Base-by-base conservation (phyloP, 2,329 filamentous ascomycete species). In the Xylaria polymorpha region DNA sequence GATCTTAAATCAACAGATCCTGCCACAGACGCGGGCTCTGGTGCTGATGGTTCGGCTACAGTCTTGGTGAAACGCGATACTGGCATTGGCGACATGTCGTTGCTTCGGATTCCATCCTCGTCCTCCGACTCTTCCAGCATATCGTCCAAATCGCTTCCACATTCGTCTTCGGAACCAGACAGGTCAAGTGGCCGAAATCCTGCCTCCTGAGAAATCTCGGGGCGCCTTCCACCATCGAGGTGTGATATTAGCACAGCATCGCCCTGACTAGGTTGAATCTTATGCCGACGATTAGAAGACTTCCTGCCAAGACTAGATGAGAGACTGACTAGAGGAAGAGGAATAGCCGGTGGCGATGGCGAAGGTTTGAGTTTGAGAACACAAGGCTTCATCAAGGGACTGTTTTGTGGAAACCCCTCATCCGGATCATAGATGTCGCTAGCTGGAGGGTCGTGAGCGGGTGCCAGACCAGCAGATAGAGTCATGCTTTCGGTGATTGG, bases 161-260 rank as follows among this genome's bases (percentile, higher is more conserved):
- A 82, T 70, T 83, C 81, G 55, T 83, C 81, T 15, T 82, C 82
- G 63, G 82, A 80, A 64, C 80, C 77, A 65, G 82, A 83, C 1
- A 80, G 81, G 25, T 85, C 83, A 57, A 92, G 81, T 25, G 87
- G 84, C 72, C 84, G 78, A 70, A 82, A 81, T 71, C 85, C 86
- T 66, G 88, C 91, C 76, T 81, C 77, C 72, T 81, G 81, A 67
- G 90, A 90, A 76, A 93, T 86, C 60, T 94, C 90, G 60, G 87
- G 89, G 73, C 84, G 84, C 76, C 89, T 88, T 75, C 89, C 88
- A 76, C 84, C 87, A 74, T 83, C 87, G 82, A 94, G 85, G 78
- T 85, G 84, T 66, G 83, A 81, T 71, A 95, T 85, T 79, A 95
- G 84, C 72, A 93, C 89, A 74, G 85, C 87, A 85, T 92, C 89